These are phyloP conservation scores for Epichloe sylvatica DNA, from an alignment of 2,329 filamentous ascomycete species.

Conservation along the genomic window DNA sequence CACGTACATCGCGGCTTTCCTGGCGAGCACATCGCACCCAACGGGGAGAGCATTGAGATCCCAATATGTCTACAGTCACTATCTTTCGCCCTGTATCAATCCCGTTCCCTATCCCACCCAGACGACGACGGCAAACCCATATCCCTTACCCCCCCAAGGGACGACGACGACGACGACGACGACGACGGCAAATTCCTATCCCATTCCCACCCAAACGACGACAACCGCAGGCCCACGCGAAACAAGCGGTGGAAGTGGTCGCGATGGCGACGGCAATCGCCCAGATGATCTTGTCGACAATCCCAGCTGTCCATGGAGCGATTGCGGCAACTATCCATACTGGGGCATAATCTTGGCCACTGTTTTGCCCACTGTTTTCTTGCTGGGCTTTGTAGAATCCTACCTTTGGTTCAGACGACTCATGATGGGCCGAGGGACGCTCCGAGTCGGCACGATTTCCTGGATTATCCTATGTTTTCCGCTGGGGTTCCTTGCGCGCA, in stretches of 20 bases:
- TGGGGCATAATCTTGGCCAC: constrained; percentile 15
- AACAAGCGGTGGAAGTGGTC: background rate
- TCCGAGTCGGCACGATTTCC: constrained; percentile 17
- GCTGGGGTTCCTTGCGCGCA: constrained; percentile 8
- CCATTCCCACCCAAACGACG: background rate
- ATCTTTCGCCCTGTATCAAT: constrained; percentile 9
- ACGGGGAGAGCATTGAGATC: background rate
- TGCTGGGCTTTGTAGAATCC: constrained; percentile 18
- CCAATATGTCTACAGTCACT: constrained; percentile 10
- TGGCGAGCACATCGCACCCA: constrained; percentile 5
- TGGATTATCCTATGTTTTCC: constrained; percentile 13
- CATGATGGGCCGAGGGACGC: constrained; percentile 16
- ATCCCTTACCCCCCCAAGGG: background rate
- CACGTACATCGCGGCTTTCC: constrained; percentile 8
- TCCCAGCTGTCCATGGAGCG: background rate
- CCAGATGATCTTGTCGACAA: background rate
- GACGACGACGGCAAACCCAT: too few species aligned
- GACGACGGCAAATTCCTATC: too few species aligned
- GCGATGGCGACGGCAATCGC: background rate
- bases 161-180: background rate
- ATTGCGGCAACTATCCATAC: background rate
- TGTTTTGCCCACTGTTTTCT: constrained; percentile 15
- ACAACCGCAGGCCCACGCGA: background rate
- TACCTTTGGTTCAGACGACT: constrained; percentile 19
- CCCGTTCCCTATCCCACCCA: background rate